Percentiles rank a stretch among this genome's conserved stretches.
Conservation (phyloP, 129 eudicot genomes). For the Saposhnikovia divaricata region DNA sequence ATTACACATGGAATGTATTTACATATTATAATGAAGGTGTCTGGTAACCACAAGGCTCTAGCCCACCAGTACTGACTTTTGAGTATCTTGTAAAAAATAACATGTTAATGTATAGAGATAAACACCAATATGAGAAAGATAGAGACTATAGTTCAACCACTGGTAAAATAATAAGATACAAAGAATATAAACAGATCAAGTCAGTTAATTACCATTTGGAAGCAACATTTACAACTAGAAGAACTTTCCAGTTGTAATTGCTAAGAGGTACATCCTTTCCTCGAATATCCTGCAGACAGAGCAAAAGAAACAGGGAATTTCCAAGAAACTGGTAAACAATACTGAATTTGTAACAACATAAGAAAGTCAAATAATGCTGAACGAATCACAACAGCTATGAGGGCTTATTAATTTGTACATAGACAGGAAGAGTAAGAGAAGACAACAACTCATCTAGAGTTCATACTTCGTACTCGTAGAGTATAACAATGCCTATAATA, state of each 20-base stretch:
- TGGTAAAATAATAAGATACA: not conserved
- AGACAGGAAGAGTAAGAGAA: too few species aligned
- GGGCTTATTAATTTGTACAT: too few species aligned
- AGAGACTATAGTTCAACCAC: too few species aligned
- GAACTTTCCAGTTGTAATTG: slow-evolving; percentile 73
- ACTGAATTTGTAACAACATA: not conserved
- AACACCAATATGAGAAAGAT: not conserved
- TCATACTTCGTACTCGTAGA: too few species aligned
- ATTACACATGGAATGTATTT: too few species aligned
- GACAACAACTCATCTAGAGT: too few species aligned
- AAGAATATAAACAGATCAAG: not conserved
- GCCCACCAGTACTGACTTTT: not conserved
- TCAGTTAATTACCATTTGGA: slow-evolving; percentile 44
- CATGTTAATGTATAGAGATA: too few species aligned
- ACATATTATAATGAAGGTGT: too few species aligned
- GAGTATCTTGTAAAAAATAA: not conserved
- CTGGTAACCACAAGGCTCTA: not conserved
- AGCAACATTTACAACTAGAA: too few species aligned
- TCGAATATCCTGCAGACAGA: slow-evolving; percentile 50
- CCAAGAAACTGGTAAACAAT: not conserved
- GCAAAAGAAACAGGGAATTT: not conserved
- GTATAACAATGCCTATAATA: too few species aligned
- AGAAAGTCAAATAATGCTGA: too few species aligned
- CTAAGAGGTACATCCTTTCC: slow-evolving; percentile 78
- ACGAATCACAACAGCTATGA: too few species aligned